Percentiles rank a stretch among this genome's conserved stretches.
These are phyloP conservation scores for Podospora tetraspora DNA, from an alignment of 495 filamentous ascomycete genomes.

Conservation along the genomic window DNA sequence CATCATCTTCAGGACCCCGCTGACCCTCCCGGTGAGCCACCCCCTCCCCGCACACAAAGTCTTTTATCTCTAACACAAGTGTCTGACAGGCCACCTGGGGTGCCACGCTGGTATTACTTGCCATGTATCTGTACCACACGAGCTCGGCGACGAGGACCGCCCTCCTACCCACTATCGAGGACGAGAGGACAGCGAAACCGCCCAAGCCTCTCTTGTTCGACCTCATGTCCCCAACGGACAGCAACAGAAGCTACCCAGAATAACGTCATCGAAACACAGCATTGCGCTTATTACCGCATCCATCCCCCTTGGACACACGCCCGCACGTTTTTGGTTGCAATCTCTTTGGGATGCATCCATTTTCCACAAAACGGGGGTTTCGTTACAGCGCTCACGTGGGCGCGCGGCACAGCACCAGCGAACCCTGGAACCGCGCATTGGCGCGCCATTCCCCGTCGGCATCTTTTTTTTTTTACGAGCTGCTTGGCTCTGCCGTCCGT, in stretches of 20 bases:
- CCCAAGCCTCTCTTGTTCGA: background rate
- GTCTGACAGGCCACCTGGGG: constrained; percentile 18
- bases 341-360: background rate
- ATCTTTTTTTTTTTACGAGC: background rate
- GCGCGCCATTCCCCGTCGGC: background rate
- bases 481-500: background rate
- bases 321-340: background rate
- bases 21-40: constrained; percentile 24
- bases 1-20: constrained; percentile 16
- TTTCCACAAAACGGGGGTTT: background rate
- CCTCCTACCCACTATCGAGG: constrained; percentile 18
- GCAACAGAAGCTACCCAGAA: background rate
- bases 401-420: background rate
- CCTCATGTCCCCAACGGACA: background rate
- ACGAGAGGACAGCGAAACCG: constrained; percentile 11
- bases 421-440: background rate
- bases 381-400: background rate
- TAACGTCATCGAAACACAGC: background rate
- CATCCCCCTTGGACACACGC: background rate
- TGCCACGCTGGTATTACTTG: constrained; percentile 17
- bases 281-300: background rate
- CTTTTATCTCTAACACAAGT: background rate
- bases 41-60: background rate
- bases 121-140: constrained; percentile 22
- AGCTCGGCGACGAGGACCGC: background rate